Conservation (phyloP, 148 eudicot species). For the Tetragonia tetragonoides region DNA sequence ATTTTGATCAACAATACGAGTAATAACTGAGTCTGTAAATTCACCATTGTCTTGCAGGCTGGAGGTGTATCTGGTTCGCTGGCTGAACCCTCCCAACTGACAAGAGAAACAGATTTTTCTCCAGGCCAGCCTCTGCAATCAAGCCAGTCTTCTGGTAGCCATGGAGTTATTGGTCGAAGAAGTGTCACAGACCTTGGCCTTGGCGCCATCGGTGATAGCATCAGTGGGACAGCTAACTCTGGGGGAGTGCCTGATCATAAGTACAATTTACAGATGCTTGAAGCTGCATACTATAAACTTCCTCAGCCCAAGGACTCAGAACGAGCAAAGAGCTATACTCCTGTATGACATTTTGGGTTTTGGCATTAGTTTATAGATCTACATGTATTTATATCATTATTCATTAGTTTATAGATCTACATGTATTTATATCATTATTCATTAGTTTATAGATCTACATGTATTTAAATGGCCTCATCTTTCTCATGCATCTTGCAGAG, state of each 20-base stretch:
- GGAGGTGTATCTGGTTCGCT: slow-evolving; percentile 58
- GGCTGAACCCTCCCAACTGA: slow-evolving; percentile 57
- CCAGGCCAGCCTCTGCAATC: slow-evolving; percentile 89
- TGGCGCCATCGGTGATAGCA: slow-evolving; percentile 86
- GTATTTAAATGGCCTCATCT: not conserved
- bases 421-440: slow-evolving; percentile 14
- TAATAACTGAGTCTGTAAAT: not conserved
- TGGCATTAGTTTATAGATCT: not conserved
- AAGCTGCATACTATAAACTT: slow-evolving; percentile 77
- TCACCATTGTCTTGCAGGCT: slow-evolving; percentile 39
- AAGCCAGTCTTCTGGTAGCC: slow-evolving; percentile 63
- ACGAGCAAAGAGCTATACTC: slow-evolving; percentile 77
- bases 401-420: too few species aligned
- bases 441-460: not conserved
- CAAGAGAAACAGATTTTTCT: slow-evolving; percentile 73
- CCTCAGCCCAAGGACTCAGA: slow-evolving; percentile 96
- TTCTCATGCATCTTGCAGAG: slow-evolving; percentile 46
- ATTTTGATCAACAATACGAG: not conserved
- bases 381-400: slow-evolving; percentile 14
- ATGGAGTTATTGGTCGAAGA: slow-evolving; percentile 93
- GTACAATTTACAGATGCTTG: slow-evolving; percentile 83
- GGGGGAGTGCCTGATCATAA: slow-evolving; percentile 68
- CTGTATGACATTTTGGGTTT: slow-evolving; percentile 48
- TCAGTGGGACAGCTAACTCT: slow-evolving; percentile 58
- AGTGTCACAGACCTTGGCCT: slow-evolving; percentile 94